Evolutionary conservation across 768 basidiomycete species (phyloP), one percentile per base, ranked within the genome.

Genomic region (Fomitopsis pulvina): DNA sequence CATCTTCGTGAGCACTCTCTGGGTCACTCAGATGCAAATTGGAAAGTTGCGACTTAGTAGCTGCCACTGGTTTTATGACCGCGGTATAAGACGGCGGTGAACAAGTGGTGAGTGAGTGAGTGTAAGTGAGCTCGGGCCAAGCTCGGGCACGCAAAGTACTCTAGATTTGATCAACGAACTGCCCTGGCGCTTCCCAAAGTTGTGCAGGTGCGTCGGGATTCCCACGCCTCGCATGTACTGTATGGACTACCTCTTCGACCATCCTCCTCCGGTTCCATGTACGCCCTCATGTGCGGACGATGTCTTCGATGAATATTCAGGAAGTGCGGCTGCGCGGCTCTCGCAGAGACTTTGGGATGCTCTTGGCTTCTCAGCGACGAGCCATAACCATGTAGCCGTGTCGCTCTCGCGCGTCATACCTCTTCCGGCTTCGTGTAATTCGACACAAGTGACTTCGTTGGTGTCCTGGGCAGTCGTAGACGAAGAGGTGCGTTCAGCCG

Each of bases 401-500:
- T 51, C 58, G 32, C 46, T 59, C 14, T 28, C 51, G 48, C 55
- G 51, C 7, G 18, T 27, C 25, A 34, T 27, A 9, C 22, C 29
- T 32, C 20, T 14, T 34, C 27, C 9, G 7, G 26, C 22, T 46
- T 46, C 45, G 28, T 20, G 45, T 34, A 48, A 7, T n/a, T 45
- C 30, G 47, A 5, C 56, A 34, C 34, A 48, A 38, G 29, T 54
- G 3, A 48, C 39, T 21, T 51, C 52, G 24, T 45, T 72, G 46
- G 60, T 50, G 4, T 73, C 69, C 51, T 70, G 70, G 68, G 71
- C 68, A 39, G 42, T 57, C 29, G 47, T 32, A 25, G 64, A 66
- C 60, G 63, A 69, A n/a, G 60, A 66, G 58, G 80, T 80, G 34
- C 14, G 68, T 57, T 39, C 50, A 39, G 8, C 8, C 28, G n/a